Base-by-base conservation (phyloP, 768 basidiomycete genomes). In the Suillus placidus region DNA sequence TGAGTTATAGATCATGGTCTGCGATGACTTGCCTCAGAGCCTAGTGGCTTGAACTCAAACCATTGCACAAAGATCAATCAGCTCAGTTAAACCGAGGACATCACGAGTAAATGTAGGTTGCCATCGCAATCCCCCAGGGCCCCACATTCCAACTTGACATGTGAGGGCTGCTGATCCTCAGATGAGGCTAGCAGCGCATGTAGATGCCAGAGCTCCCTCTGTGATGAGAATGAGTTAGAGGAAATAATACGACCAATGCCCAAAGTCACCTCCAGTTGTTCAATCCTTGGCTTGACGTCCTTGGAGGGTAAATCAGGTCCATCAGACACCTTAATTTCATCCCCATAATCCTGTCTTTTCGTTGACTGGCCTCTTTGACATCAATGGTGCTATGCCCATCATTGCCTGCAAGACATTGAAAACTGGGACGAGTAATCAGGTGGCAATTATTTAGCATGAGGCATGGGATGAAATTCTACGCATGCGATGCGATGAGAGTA, bases 121-220 rank as follows among this genome's bases (percentile, higher is more conserved):
- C 18, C 52, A 9, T 54, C 32, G 32, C 6, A 32, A 20, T 4
- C 52, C 16, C 30, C n/a, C n/a, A n/a, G n/a, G n/a, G n/a, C n/a
- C n/a, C 30, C 51, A 32, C 30, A 42, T 37, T 70, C 68, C 37
- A 54, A 61, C 61, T 73, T 71, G 49, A 71, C 34, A 30, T 65
- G 68, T 55, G 73, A 69, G 9, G 66, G 58, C 23, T 70, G 70
- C 16, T 26, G 62, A 34, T 67, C 67, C 34, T 70, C 62, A 7
- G 56, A 45, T 13, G 52, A 18, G 26, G 7, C 14, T 20, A 64
- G 60, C 56, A 69, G 18, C 16, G 38, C 52, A 18, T 69, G 69
- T 26, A 70, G 66, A 34, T 63, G 70, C 43, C 67, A 65, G 30
- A 70, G 65, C 37, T 71, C 67, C 51, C 64, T 65, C 67, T 68